These are phyloP conservation scores for Candida sonorensis DNA, from an alignment of 805 yeast species.

Conservation along the genomic window DNA sequence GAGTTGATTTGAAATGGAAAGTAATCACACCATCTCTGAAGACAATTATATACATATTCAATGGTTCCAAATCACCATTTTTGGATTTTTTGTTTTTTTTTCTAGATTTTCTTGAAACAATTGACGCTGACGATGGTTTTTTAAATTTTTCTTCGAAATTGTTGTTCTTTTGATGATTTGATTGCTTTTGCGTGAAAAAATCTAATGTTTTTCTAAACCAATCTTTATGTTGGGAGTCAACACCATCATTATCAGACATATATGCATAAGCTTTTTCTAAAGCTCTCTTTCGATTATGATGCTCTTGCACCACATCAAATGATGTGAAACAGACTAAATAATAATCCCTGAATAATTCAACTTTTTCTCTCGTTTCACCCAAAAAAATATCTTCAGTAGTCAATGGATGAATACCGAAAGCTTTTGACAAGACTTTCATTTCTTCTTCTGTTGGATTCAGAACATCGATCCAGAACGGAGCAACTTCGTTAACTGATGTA, in stretches of 20 bases:
- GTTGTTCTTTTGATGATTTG: background rate
- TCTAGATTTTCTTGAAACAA: slow-evolving; percentile 14
- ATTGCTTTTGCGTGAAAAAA: slow-evolving; percentile 2
- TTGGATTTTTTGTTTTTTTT: slow-evolving; percentile 13
- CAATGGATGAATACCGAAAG: slow-evolving; percentile 93
- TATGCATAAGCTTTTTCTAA: slow-evolving; percentile 16
- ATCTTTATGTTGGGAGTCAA: slow-evolving; percentile 8
- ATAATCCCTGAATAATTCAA: slow-evolving; percentile 81
- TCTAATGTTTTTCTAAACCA: slow-evolving; percentile 11
- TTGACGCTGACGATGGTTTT: slow-evolving; percentile 8
- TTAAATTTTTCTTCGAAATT: background rate
- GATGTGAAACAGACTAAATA: slow-evolving; percentile 87
- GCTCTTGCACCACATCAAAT: slow-evolving; percentile 74
- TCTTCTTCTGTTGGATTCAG: slow-evolving; percentile 94
- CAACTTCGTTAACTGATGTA: slow-evolving; percentile 13
- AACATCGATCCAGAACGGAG: slow-evolving; percentile 92
- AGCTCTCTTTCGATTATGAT: slow-evolving; percentile 32
- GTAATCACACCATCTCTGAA: slow-evolving; percentile 88
- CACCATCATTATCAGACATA: slow-evolving; percentile 13
- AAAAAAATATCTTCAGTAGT: slow-evolving; percentile 92
- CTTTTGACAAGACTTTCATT: slow-evolving; percentile 83
- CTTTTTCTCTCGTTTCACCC: slow-evolving; percentile 93
- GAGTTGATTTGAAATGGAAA: slow-evolving; percentile 90
- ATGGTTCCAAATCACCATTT: slow-evolving; percentile 67
- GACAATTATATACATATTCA: slow-evolving; percentile 89